Base-by-base conservation (phyloP, 768 basidiomycete genomes). In the Tulasnella sp. region DNA sequence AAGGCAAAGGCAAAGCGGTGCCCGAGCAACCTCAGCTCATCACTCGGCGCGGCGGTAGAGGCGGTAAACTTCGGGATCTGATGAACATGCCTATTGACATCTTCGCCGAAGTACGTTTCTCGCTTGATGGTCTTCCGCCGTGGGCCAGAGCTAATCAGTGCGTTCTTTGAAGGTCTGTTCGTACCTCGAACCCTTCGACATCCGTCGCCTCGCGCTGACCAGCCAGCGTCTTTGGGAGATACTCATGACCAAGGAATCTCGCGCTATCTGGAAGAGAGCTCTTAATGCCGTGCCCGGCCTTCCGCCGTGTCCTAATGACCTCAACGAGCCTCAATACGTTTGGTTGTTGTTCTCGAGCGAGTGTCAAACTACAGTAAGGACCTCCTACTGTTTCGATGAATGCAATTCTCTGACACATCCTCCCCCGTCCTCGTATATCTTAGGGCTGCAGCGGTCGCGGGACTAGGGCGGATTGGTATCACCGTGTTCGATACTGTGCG, bases 11-110 rank as follows among this genome's bases (percentile, higher is more conserved):
- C 52, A 59, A 29, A 29, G 22, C 26, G 32, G 14, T 12, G 8
- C n/a, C n/a, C 6, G 22, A 29, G 1, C 52, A 59, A 12, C 9
- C 9, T 12, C 19, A 22, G n/a, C 52, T 29, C 52, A 59, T 59
- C 52, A 59, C 52, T n/a, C 26, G 26, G 3, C 52, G 26, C 11
- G 11, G 52, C 22, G 52, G 52, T 29, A 59, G 32, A 59, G 52
- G 52, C 26, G 74, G 73, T 34, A 72, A 65, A 40, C 74, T 74
- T 34, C 44, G 32, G 5, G 62, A 62, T 36, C 17, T 74, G 29
- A 74, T 74, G 74, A 67, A 68, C 34, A 68, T 74, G 73, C 74
- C 74, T 19, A 19, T 74, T 22, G 74, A 74, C 22, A 74, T 74
- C 39, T 74, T 74, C 22, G 64, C 66, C 5, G 73, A 73, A 41